These are phyloP conservation scores for Westerdykella sp. DNA, from an alignment of 2,329 filamentous ascomycete species.

Conservation along the genomic window DNA sequence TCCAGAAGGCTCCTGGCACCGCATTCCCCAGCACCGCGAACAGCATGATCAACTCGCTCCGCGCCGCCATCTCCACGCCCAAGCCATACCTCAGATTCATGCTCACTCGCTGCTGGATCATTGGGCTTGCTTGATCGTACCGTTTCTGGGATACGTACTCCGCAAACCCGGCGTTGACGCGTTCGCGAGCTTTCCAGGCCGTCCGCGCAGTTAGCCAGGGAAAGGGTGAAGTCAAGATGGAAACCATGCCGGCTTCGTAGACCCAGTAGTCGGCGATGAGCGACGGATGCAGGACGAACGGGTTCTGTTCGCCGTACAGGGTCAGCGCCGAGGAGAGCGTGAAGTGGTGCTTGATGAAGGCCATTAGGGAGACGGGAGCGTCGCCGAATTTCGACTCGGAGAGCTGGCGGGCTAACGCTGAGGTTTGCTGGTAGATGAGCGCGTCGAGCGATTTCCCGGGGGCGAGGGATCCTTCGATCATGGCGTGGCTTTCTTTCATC, in stretches of 20 bases:
- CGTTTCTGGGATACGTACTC: slow-evolving; percentile 18
- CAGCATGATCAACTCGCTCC: slow-evolving; percentile 16
- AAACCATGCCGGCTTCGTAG: slow-evolving; percentile 32
- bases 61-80: slow-evolving; percentile 7
- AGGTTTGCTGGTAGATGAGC: slow-evolving; percentile 21
- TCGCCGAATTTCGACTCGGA: slow-evolving; percentile 33
- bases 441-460: slow-evolving; percentile 22
- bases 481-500: slow-evolving; percentile 5
- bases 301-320: slow-evolving; percentile 41
- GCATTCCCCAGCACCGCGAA: slow-evolving; percentile 41
- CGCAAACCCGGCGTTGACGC: slow-evolving; percentile 15
- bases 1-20: slow-evolving; percentile 42
- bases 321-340: slow-evolving; percentile 36
- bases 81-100: slow-evolving; percentile 14
- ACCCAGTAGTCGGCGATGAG: slow-evolving; percentile 37
- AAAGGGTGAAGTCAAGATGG: slow-evolving; percentile 26
- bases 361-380: slow-evolving; percentile 21
- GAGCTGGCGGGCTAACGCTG: slow-evolving; percentile 7
- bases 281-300: slow-evolving; percentile 27
- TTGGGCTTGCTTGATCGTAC: slow-evolving; percentile 13
- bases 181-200: slow-evolving; percentile 26
- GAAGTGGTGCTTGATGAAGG: slow-evolving; percentile 24
- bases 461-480: slow-evolving; percentile 6
- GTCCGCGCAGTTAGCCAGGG: slow-evolving; percentile 36
- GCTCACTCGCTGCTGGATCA: slow-evolving; percentile 20